phyloP scores from a whole-genome alignment of 148 eudicot genomes.

The Amaranthus cruentus region DNA sequence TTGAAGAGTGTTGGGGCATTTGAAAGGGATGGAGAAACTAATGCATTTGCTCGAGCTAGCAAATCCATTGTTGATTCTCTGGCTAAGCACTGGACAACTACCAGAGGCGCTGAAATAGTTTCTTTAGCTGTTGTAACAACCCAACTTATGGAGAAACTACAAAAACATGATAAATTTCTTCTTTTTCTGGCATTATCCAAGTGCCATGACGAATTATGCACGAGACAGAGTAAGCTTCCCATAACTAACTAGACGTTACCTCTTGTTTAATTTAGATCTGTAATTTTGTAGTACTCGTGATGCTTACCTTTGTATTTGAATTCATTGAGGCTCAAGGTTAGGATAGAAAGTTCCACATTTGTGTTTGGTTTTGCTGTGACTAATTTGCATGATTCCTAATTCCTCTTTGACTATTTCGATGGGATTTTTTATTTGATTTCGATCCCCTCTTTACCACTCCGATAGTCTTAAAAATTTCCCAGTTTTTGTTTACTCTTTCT shows the following conservation, averaged over 20 bases:
- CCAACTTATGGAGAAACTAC: conserved; percentile 83
- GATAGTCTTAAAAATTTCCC: background rate
- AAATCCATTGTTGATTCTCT: conserved; percentile 90
- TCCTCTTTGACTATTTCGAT: background rate
- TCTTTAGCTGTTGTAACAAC: conserved; percentile 62
- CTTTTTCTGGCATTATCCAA: conserved; percentile 92
- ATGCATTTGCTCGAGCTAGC: conserved; percentile 76
- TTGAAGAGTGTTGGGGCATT: conserved; percentile 70
- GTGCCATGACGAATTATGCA: conserved; percentile 88
- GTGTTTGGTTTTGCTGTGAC: background rate
- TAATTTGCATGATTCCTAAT: background rate
- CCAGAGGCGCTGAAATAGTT: conserved; percentile 92
- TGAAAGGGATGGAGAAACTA: conserved; percentile 88
- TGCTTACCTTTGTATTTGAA: background rate
- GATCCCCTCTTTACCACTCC: background rate
- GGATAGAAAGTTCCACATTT: background rate
- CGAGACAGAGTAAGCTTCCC: conserved; percentile 59
- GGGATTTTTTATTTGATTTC: background rate
- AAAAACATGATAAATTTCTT: conserved; percentile 86
- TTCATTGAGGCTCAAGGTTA: background rate
- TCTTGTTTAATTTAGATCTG: background rate
- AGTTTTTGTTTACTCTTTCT: background rate
- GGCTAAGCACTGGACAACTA: conserved; percentile 98
- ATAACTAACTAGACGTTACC: background rate
- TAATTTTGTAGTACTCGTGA: background rate